phyloP scores from a whole-genome alignment of 352 stramenopile species.

The Phytophthora sp. region DNA sequence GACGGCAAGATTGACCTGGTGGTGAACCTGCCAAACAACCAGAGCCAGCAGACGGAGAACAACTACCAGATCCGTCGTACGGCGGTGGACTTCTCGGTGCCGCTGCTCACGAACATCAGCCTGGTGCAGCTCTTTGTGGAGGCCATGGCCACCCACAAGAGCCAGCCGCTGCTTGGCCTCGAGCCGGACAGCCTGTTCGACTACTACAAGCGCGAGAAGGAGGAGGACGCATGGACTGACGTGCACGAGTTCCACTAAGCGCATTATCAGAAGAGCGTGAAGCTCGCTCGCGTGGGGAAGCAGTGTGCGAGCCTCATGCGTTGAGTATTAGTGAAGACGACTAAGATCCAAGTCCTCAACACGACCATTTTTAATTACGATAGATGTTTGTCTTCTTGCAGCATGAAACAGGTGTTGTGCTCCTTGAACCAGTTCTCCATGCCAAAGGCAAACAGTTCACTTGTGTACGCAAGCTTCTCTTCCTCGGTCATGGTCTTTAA shows the following conservation, averaged over 20 bases:
- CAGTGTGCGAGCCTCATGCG: slow-evolving; percentile 5
- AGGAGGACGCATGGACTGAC: slow-evolving; percentile 94
- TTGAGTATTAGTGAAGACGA: slow-evolving; percentile 28
- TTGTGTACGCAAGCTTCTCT: slow-evolving; percentile 41
- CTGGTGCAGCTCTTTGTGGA: slow-evolving; percentile 94
- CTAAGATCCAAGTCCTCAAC: slow-evolving; percentile 30
- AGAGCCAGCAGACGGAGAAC: slow-evolving; percentile 90
- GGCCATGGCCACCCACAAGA: slow-evolving; percentile 93
- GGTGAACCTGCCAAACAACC: slow-evolving; percentile 92
- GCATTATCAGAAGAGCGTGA: slow-evolving; percentile 12
- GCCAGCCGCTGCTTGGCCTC: slow-evolving; percentile 92
- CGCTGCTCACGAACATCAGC: slow-evolving; percentile 92
- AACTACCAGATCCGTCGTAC: slow-evolving; percentile 94
- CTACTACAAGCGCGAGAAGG: slow-evolving; percentile 95
- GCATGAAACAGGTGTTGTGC: slow-evolving; percentile 26
- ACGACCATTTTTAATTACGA: slow-evolving; percentile 32
- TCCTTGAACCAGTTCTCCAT: slow-evolving; percentile 69
- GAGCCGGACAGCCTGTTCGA: slow-evolving; percentile 97
- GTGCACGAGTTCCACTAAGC: slow-evolving; percentile 96
- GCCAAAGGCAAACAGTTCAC: slow-evolving; percentile 46
- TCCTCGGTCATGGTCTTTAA: slow-evolving; percentile 44
- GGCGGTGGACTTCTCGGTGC: slow-evolving; percentile 93
- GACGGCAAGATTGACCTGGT: slow-evolving; percentile 95
- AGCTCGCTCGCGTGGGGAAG: slow-evolving; percentile 13
- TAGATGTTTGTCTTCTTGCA: slow-evolving; percentile 5